phyloP scores from a whole-genome alignment of 148 eudicot genomes.

The Chenopodium suecicum region DNA sequence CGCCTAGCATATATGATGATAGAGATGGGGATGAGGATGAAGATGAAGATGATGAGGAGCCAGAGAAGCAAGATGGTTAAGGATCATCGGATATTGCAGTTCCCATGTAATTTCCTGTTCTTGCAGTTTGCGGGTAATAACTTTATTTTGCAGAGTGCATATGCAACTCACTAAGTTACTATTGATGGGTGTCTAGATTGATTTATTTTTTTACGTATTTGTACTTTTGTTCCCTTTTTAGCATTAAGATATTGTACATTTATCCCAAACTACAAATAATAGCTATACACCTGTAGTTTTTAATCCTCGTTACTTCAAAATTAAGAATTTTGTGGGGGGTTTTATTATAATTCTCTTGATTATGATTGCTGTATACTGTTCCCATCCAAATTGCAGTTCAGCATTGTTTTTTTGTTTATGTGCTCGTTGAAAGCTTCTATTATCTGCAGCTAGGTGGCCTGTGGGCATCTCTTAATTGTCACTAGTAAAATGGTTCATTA shows the following conservation, averaged over 20 bases:
- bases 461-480: too few relatives aligned
- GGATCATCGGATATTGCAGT: not conserved
- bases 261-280: not conserved
- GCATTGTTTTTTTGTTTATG: too few relatives aligned
- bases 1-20: slow-evolving; percentile 30
- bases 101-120: not conserved
- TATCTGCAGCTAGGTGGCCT: too few relatives aligned
- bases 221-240: not conserved
- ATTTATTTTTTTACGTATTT: not conserved
- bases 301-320: too few relatives aligned
- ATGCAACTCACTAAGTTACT: not conserved
- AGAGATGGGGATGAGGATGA: slow-evolving; percentile 42
- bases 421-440: too few relatives aligned
- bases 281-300: too few relatives aligned
- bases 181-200: not conserved
- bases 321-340: too few relatives aligned
- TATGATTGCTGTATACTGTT: too few relatives aligned
- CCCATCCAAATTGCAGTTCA: too few relatives aligned
- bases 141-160: not conserved
- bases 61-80: slow-evolving; percentile 21
- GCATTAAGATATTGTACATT: not conserved
- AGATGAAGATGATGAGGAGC: slow-evolving; percentile 40
- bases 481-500: too few relatives aligned
- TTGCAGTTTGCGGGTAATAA: not conserved
- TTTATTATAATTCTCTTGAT: too few relatives aligned